Base-by-base conservation (phyloP, 2,329 filamentous ascomycete species). In the Beauveria pseudobassiana region DNA sequence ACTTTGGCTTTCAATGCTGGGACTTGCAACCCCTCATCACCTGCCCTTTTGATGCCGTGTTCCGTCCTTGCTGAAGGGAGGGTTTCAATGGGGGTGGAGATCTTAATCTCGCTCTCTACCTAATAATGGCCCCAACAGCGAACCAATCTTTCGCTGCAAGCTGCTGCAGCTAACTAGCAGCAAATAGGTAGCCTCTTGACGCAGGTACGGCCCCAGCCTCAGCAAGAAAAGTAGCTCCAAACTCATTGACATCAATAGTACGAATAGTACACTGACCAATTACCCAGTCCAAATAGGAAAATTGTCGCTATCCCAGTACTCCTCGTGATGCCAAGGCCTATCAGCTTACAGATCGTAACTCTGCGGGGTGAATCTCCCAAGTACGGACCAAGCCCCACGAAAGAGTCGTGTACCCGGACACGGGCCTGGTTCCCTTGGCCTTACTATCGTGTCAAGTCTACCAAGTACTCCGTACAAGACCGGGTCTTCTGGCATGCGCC, bases 71-170 rank as follows among this genome's bases (percentile, higher is more conserved):
- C 16, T n/a, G 1, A 30, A 38, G 49, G 22, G 26, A n/a, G 57
- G 57, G 57, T 60, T 26, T 46, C 49, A 53, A 22, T 46, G 49
- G n/a, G 24, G 14, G 57, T 60, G 57, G 57, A 38, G 18, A 53
- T 34, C 5, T 22, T 59, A 53, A 59, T 59, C 49, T 59, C 49
- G 40, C 49, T 24, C 24, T 4, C 12, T 6, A 52, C 22, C 53
- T 24, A 30, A 18, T n/a, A 46, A 45, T 10, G 34, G n/a, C 52
- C 51, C 34, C 52, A 43, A 46, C 24, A 22, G 5, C 51, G 20
- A 42, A 42, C 20, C 20, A 26, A 9, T 10, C n/a, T 12, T 42
- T 8, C 40, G 40, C 24, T 14, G 14, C 34, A 38, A 14, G 20
- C 4, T 8, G 24, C 5, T 30, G 38, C 40, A 45, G 34, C 34